These are phyloP conservation scores for Psidium guajava DNA, from an alignment of 345 rosid genomes.

Conservation along the genomic window DNA sequence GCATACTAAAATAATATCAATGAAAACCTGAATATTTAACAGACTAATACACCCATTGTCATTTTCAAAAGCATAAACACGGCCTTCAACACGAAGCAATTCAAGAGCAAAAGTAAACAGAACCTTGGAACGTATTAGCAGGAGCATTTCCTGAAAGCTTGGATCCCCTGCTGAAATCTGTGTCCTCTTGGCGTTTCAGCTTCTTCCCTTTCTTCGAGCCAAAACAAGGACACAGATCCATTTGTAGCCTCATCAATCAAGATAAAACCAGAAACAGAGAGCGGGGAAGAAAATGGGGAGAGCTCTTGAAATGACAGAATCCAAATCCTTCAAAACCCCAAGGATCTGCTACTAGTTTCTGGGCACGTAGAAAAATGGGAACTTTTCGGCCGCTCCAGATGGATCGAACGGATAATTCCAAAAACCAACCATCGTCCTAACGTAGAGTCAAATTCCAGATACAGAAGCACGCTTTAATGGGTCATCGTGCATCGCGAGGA, in stretches of 20 bases:
- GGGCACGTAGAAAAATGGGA: background rate
- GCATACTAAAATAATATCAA: background rate
- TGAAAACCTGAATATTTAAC: background rate
- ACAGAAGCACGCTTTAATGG: background rate
- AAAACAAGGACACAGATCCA: conserved; percentile 48
- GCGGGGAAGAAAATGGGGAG: background rate
- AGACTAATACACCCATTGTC: background rate
- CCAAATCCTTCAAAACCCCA: background rate
- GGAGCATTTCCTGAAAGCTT: background rate
- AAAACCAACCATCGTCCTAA: background rate
- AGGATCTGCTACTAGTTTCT: background rate
- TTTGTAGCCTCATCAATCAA: background rate
- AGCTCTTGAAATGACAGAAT: background rate
- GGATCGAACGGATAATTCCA: background rate
- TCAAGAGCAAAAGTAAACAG: background rate
- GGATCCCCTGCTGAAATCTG: background rate
- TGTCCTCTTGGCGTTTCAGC: background rate
- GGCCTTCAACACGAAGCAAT: background rate
- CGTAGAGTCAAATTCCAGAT: background rate
- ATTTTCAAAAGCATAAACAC: background rate
- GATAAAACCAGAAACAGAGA: background rate
- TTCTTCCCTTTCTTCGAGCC: conserved; percentile 14
- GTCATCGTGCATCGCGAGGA: background rate
- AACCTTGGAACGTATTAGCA: background rate
- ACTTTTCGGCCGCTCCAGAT: background rate